Evolutionary conservation across 2,329 filamentous ascomycete species (phyloP).

Genomic region (Trichoderma atrobrunneum): DNA sequence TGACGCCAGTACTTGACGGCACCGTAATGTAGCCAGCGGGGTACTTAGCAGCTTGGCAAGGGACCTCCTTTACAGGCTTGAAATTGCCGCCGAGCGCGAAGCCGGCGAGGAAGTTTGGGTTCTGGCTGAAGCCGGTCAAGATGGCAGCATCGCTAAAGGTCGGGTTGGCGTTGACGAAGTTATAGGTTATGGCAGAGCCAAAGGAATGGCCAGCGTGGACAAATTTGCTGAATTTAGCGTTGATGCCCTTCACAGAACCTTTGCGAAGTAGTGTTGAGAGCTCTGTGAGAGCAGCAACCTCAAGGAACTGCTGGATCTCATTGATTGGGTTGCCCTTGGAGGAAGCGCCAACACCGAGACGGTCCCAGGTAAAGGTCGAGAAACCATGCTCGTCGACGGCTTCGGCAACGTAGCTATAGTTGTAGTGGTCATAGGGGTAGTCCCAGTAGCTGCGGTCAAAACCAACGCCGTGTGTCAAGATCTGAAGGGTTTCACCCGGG

Average conservation of each 20-base stretch:
- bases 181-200: slow-evolving; percentile 57
- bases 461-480: slow-evolving; percentile 43
- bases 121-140: slow-evolving; percentile 58
- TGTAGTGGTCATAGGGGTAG: slow-evolving; percentile 52
- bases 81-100: slow-evolving; percentile 49
- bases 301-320: slow-evolving; percentile 56
- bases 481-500: slow-evolving; percentile 37
- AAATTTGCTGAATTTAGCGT: slow-evolving; percentile 40
- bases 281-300: slow-evolving; percentile 55
- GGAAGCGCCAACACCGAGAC: slow-evolving; percentile 58
- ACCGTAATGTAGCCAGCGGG: slow-evolving; percentile 53
- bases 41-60: slow-evolving; percentile 32
- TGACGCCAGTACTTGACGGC: slow-evolving; percentile 45
- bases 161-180: slow-evolving; percentile 51
- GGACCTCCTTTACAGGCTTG: slow-evolving; percentile 39
- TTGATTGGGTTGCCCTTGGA: slow-evolving; percentile 57
- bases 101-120: slow-evolving; percentile 41
- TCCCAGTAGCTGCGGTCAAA: slow-evolving; percentile 59
- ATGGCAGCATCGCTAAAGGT: slow-evolving; percentile 55
- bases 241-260: slow-evolving; percentile 44
- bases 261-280: slow-evolving; percentile 50
- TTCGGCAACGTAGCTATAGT: slow-evolving; percentile 60
- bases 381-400: slow-evolving; percentile 56
- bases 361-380: slow-evolving; percentile 60
- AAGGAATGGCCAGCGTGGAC: slow-evolving; percentile 65